phyloP scores from a whole-genome alignment of 208 protist species.

The Leptomonas seymouri region DNA sequence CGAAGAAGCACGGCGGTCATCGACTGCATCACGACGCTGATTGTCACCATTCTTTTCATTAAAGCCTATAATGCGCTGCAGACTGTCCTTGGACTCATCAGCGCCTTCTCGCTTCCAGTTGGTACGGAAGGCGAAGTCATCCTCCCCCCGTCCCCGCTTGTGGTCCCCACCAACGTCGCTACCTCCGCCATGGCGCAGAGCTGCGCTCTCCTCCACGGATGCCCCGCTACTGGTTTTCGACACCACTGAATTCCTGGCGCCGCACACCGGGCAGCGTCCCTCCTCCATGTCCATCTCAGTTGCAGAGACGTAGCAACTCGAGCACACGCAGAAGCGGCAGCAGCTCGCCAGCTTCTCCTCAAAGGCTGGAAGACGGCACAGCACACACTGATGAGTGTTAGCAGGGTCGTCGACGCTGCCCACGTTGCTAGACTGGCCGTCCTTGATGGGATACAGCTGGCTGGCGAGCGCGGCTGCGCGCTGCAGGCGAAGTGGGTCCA shows the following conservation, averaged over 20 bases:
- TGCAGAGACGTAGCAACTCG: conserved; percentile 53
- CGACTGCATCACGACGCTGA: background rate
- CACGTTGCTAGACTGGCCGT: conserved; percentile 20
- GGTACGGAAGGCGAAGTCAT: background rate
- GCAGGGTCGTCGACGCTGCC: conserved; percentile 17
- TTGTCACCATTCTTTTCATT: background rate
- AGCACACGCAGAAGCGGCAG: conserved; percentile 63
- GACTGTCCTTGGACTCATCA: conserved; percentile 2
- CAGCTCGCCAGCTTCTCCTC: conserved; percentile 44
- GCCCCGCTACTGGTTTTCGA: background rate
- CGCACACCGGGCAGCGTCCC: conserved; percentile 74
- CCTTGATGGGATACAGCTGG: conserved; percentile 64
- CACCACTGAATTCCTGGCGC: conserved; percentile 5
- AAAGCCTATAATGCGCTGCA: conserved; percentile 11
- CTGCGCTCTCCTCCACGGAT: background rate
- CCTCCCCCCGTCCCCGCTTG: conserved; percentile 5
- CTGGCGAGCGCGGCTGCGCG: conserved; percentile 54
- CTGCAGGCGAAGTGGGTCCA: conserved; percentile 44
- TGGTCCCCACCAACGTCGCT: background rate
- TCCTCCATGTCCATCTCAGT: conserved; percentile 65
- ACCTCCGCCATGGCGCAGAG: background rate
- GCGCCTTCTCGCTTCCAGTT: conserved; percentile 15
- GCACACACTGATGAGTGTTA: conserved; percentile 52
- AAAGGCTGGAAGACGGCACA: conserved; percentile 69
- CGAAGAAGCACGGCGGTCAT: background rate